Evolutionary conservation across 2,329 filamentous ascomycete species (phyloP).

Genomic region (Claviceps capensis): DNA sequence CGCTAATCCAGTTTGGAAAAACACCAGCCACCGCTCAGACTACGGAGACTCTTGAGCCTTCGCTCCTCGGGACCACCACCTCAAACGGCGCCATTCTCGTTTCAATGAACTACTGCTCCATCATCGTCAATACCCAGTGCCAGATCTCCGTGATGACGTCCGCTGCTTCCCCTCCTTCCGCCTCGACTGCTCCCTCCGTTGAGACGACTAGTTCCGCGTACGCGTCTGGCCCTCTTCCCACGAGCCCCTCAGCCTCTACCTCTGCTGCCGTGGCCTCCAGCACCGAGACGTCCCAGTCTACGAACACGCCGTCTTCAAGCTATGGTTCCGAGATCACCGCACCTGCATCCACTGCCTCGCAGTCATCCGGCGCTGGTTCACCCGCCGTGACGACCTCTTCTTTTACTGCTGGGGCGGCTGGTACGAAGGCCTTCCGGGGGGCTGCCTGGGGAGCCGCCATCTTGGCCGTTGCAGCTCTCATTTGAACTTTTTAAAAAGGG

Average conservation of each 20-base stretch:
- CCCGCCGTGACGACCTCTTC: slow-evolving; percentile 15
- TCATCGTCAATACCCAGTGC: slow-evolving; percentile 22
- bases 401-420: slow-evolving; percentile 18
- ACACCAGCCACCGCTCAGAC: slow-evolving; percentile 15
- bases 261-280: slow-evolving; percentile 6
- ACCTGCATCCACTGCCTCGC: background rate
- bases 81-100: slow-evolving; percentile 19
- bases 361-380: slow-evolving; percentile 5
- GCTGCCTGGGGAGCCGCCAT: slow-evolving; percentile 14
- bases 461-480: slow-evolving; percentile 14
- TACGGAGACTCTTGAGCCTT: slow-evolving; percentile 17
- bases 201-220: slow-evolving; percentile 5
- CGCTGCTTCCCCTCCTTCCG: slow-evolving; percentile 9
- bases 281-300: background rate
- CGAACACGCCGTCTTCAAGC: slow-evolving; percentile 1
- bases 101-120: slow-evolving; percentile 23
- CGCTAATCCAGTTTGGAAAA: background rate
- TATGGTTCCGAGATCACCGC: slow-evolving; percentile 7
- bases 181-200: slow-evolving; percentile 9
- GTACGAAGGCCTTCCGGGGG: slow-evolving; percentile 10
- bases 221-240: background rate
- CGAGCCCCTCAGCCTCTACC: background rate
- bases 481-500: slow-evolving; percentile 10
- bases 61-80: slow-evolving; percentile 19
- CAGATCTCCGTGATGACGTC: slow-evolving; percentile 16